phyloP scores from a whole-genome alignment of 2,329 filamentous ascomycete species.

The Akanthomyces muscarius region DNA sequence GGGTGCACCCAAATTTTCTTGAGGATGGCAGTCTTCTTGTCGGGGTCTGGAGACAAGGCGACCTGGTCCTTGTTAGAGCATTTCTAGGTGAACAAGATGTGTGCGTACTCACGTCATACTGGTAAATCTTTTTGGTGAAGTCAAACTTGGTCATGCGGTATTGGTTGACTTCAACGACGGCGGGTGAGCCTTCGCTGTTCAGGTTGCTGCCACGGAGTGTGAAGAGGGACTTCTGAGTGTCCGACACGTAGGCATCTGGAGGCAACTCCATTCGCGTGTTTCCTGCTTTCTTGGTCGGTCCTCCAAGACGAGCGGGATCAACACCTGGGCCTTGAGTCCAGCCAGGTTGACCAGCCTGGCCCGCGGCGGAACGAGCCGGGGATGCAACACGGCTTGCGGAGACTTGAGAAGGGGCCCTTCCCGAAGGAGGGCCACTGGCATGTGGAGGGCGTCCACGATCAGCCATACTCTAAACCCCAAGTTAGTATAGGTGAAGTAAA shows the following conservation, averaged over 20 bases:
- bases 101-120: conserved; percentile 73
- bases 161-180: conserved; percentile 64
- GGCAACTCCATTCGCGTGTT: conserved; percentile 55
- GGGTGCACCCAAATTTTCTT: conserved; percentile 73
- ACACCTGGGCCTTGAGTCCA: conserved; percentile 35
- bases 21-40: conserved; percentile 61
- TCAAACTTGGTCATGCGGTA: conserved; percentile 61
- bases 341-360: conserved; percentile 21
- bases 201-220: conserved; percentile 37
- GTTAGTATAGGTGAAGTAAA: conserved; percentile 3
- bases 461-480: conserved; percentile 24
- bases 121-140: conserved; percentile 61
- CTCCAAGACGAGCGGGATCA: conserved; percentile 39
- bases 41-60: conserved; percentile 56
- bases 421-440: neutral
- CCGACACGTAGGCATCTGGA: conserved; percentile 48
- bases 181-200: conserved; percentile 54
- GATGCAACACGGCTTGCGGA: conserved; percentile 11
- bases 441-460: conserved; percentile 29
- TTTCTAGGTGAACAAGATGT: neutral
- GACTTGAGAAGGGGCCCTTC: conserved; percentile 3
- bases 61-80: conserved; percentile 46
- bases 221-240: conserved; percentile 33
- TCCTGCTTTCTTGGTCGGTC: conserved; percentile 27
- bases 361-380: conserved; percentile 19